These are phyloP conservation scores for Amanita pseudoporphyria DNA, from an alignment of 768 basidiomycete species.

Conservation along the genomic window DNA sequence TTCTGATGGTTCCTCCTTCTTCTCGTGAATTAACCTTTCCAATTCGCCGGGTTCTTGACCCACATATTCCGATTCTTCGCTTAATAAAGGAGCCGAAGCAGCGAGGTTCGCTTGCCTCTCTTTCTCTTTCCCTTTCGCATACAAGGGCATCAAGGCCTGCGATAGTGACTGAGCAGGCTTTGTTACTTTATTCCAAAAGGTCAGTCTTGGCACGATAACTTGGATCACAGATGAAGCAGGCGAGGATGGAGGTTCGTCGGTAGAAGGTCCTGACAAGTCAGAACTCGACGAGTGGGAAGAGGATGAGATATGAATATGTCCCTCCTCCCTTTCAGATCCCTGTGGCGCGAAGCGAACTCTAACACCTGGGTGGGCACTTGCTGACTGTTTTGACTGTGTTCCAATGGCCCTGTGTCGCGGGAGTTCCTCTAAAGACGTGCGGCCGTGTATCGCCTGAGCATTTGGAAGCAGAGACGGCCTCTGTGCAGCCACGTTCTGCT, in stretches of 20 bases:
- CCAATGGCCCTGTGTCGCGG: background rate
- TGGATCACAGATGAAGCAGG: conserved; percentile 51
- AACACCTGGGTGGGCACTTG: background rate
- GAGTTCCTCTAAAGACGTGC: background rate
- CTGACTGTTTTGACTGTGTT: background rate
- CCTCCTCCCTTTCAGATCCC: conserved; percentile 8
- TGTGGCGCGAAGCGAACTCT: background rate
- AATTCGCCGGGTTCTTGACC: conserved; percentile 26
- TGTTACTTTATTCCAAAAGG: conserved; percentile 65
- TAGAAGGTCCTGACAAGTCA: conserved; percentile 46
- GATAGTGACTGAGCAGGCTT: conserved; percentile 24
- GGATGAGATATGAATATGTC: conserved; percentile 17
- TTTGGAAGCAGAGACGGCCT: conserved; percentile 37
- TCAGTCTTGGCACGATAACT: conserved; percentile 53
- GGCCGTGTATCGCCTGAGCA: conserved; percentile 8
- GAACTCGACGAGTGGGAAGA: conserved; percentile 37
- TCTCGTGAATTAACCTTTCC: conserved; percentile 35
- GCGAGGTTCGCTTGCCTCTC: background rate
- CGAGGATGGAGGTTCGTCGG: conserved; percentile 35
- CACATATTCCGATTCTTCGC: conserved; percentile 16
- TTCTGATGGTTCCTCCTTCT: conserved; percentile 37
- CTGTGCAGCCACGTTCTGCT: conserved; percentile 34
- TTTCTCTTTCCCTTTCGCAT: conserved; percentile 1
- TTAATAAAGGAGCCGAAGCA: background rate
- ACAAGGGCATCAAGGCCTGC: conserved; percentile 1